A percentile compares a stretch with the other conserved stretches of the same genome.
These are phyloP conservation scores for Sporodiniella umbellata DNA, from an alignment of 371 early-diverging fungal genomes.

Conservation along the genomic window DNA sequence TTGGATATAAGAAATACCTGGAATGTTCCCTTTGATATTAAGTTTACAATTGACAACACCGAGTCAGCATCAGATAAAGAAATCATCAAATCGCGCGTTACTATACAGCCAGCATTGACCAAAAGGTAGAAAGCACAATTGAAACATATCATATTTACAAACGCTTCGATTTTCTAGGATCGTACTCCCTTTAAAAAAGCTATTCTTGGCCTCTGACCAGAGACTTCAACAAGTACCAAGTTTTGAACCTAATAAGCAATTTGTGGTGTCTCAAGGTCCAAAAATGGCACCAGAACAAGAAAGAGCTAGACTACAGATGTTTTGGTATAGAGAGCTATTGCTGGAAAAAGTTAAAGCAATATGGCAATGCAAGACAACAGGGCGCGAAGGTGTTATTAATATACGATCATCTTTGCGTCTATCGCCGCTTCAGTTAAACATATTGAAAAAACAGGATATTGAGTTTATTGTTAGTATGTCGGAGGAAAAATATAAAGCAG, in stretches of 20 bases:
- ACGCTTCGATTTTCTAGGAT: constrained; percentile 43
- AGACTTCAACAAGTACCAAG: constrained; percentile 65
- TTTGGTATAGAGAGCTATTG: constrained; percentile 77
- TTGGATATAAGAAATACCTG: constrained; percentile 79
- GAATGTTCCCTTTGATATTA: constrained; percentile 68
- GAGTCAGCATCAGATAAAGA: not conserved
- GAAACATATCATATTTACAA: not conserved
- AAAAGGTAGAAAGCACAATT: constrained; percentile 12
- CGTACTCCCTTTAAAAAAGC: constrained; percentile 66
- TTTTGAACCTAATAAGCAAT: constrained; percentile 72
- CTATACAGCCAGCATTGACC: constrained; percentile 38
- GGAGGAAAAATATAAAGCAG: constrained; percentile 18
- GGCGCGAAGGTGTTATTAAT: constrained; percentile 54
- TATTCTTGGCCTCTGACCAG: constrained; percentile 54
- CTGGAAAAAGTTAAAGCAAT: constrained; percentile 53
- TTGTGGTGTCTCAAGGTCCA: constrained; percentile 66
- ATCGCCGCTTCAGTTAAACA: constrained; percentile 51
- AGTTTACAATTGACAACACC: constrained; percentile 57
- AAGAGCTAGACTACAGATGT: constrained; percentile 60
- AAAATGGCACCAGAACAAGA: constrained; percentile 57
- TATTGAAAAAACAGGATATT: constrained; percentile 62
- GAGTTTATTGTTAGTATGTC: constrained; percentile 51
- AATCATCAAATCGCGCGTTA: constrained; percentile 2
- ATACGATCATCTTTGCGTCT: constrained; percentile 52
- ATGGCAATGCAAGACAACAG: constrained; percentile 50